These are phyloP conservation scores for Aspergillus sp. DNA, from an alignment of 2,329 filamentous ascomycete genomes.

Conservation along the genomic window DNA sequence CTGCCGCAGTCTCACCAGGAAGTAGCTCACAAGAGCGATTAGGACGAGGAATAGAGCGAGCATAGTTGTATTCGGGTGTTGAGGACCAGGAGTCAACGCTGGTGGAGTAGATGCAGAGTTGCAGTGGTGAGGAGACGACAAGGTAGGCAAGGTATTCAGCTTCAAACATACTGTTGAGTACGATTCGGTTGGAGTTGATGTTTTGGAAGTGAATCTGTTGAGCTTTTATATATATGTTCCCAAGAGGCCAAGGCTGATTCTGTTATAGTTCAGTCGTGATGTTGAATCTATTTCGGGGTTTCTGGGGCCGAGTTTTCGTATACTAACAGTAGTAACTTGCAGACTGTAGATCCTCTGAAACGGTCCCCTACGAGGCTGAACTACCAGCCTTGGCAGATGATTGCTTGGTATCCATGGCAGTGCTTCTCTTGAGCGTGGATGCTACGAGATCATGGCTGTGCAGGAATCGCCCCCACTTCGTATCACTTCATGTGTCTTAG, in stretches of 20 bases:
- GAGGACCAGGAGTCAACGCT: constrained; percentile 8
- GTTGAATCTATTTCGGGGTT: constrained; percentile 5
- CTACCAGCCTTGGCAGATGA: background rate
- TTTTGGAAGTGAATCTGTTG: background rate
- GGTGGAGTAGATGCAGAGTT: constrained; percentile 15
- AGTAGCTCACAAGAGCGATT: constrained; percentile 9
- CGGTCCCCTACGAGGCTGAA: background rate
- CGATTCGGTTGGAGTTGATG: constrained; percentile 1
- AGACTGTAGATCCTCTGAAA: constrained; percentile 3
- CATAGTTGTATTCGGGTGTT: constrained; percentile 7
- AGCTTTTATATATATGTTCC: constrained; percentile 3
- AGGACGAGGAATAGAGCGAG: constrained; percentile 9
- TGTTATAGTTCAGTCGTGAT: constrained; percentile 1
- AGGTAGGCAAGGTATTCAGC: constrained; percentile 12
- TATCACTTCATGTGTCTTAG: background rate
- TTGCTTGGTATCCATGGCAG: constrained; percentile 6
- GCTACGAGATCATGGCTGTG: constrained; percentile 1
- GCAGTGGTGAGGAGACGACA: constrained; percentile 13
- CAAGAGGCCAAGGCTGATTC: constrained; percentile 3
- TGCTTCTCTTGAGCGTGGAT: too few species aligned
- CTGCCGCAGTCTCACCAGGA: constrained; percentile 12
- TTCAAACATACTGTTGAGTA: constrained; percentile 13
- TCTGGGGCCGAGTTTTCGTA: constrained; percentile 3
- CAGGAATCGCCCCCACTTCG: background rate
- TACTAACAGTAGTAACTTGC: background rate